Evolutionary conservation across 495 filamentous ascomycete genomes (phyloP), one percentile per base, ranked within the genome.

Genomic region (Xylaria acuta): DNA sequence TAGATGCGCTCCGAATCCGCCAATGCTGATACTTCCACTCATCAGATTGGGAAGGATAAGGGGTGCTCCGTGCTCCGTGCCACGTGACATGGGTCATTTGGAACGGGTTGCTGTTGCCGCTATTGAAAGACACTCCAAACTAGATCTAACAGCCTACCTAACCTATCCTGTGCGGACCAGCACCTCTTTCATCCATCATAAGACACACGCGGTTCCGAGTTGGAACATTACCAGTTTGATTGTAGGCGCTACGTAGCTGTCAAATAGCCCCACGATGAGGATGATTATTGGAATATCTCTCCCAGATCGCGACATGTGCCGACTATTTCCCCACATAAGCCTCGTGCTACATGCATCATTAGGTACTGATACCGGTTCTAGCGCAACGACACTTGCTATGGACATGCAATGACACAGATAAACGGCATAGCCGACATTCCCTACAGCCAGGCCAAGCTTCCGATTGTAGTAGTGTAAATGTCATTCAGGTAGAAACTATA

Each of bases 1-100:
- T 58, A 54, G 64, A 43, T 59, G 51, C 40, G 34, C 36, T 34
- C 20, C 53, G 38, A 58, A 43, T 41, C 53, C 56, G 59, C 58
- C 34, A 38, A 45, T 40, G 56, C 58, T 60, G 49, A 68, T 47
- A 70, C 53, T 70, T 70, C 27, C 38, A 62, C 40, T 62, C n/a
- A 22, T 62, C 54, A 47, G 41, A 70, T 47, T 49, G 56, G 56
- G 67, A 70, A 62, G 56, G 67, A 27, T 67, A 38, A 56, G 45
- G 64, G 64, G 47, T 51, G 51, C 51, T 38, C 67, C 53, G 51
- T 56, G 53, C 67, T 20, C 54, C 67, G 27, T 12, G 36, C 58
- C 67, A 69, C 56, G 67, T 70, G 67, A 62, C 56, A 70, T 60
- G 38, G 45, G 25, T 5, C 41, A 32, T 47, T 51, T 12, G 40